Base-by-base conservation (phyloP, 2,329 filamentous ascomycete species). In the Rasamsonia emersonii region DNA sequence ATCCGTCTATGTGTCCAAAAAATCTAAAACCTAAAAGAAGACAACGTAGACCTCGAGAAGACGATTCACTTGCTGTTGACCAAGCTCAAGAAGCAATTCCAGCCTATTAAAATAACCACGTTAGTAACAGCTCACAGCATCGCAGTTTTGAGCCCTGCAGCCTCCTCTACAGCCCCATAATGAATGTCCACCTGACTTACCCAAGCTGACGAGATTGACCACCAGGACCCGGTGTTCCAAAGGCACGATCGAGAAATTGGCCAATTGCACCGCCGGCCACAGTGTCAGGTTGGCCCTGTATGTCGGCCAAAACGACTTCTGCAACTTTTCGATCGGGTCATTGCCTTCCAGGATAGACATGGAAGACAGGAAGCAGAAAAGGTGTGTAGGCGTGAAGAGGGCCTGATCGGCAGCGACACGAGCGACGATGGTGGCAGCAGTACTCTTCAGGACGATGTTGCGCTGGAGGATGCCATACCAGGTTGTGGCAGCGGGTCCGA, bases 201-300 rank as follows among this genome's bases (percentile, higher is more conserved):
- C 78, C 45, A 83, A 61, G 38, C 72, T 83, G 33, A 94, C 70
- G 30, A 93, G 58, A 51, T 95, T 95, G 47, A 93, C 88, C 40
- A 93, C 79, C 47, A 94, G 64, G 24, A 95, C 75, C 37, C 86
- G 73, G 61, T 89, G 78, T 53, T 93, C 75, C 41, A 93, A 67
- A 29, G 88, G 88, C 41, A 94, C 74, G 42, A 91, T 73, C 50
- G 82, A 81, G 65, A 95, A 95, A 68, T 95, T 95, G 51, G 80
- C 70, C 33, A 80, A 67, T 65, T 95, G 88, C 35, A 93, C 85
- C 45, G 66, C 67, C 3, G 88, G 88, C 88, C 88, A 95, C 35
- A 95, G 61, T 65, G 85, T 73, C 71, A 85, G 86, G 65, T 94
- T 95, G 56, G 84, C 80, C 56, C 72, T 72, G 50, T 94, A 73